Conservation (phyloP, 2,329 filamentous ascomycete genomes). For the Aspergillus felis region DNA sequence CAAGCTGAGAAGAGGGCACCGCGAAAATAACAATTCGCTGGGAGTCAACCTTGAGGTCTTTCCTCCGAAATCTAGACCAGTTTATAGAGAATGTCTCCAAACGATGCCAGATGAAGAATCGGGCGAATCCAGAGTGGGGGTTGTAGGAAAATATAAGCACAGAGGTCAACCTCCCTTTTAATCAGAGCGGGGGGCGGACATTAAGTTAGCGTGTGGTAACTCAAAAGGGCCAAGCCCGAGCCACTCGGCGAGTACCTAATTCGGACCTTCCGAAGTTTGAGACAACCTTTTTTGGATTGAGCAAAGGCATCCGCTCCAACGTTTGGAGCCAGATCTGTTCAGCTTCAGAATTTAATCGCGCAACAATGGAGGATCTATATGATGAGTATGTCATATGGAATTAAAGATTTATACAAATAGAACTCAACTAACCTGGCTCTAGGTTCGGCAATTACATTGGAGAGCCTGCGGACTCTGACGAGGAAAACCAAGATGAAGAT, state of each 20-base stretch:
- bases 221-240: conserved; percentile 3
- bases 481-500: conserved; percentile 72
- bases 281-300: background rate
- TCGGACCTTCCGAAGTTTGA: background rate
- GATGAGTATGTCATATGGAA: conserved; percentile 66
- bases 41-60: background rate
- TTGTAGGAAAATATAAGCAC: background rate
- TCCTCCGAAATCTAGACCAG: background rate
- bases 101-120: background rate
- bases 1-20: background rate
- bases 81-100: background rate
- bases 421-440: conserved; percentile 13
- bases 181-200: background rate
- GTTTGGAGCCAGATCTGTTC: conserved; percentile 7
- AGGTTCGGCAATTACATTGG: conserved; percentile 99
- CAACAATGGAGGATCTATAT: conserved; percentile 90
- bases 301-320: conserved; percentile 12
- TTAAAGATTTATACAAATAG: background rate
- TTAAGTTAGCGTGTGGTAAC: too few species aligned
- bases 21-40: background rate
- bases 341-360: conserved; percentile 19
- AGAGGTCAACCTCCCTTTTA: background rate
- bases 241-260: background rate
- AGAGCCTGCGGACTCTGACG: conserved; percentile 84
- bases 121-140: background rate